Evolutionary conservation across 2,329 filamentous ascomycete genomes (phyloP).

Genomic region (Rhynchosporium agropyri): DNA sequence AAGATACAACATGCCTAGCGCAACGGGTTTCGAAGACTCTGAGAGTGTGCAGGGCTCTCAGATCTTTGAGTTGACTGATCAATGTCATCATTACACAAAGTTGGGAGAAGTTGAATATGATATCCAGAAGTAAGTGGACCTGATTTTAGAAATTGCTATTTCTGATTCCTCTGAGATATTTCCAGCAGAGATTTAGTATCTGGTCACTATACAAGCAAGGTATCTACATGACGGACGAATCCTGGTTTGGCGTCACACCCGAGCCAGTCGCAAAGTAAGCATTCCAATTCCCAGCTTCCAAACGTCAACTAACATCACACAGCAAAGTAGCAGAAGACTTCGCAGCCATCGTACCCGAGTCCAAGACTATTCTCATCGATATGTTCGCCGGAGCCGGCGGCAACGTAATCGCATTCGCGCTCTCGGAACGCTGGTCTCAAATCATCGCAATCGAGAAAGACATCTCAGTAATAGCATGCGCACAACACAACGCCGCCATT

Average conservation of each 20-base stretch:
- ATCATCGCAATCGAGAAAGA: constrained; percentile 91
- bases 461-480: constrained; percentile 78
- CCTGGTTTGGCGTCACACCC: constrained; percentile 96
- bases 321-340: constrained; percentile 79
- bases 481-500: constrained; percentile 85
- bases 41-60: background rate
- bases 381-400: constrained; percentile 90
- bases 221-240: constrained; percentile 86
- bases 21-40: background rate
- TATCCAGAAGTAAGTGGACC: constrained; percentile 71
- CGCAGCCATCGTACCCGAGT: constrained; percentile 45
- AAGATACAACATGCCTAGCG: background rate
- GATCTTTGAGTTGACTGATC: constrained; percentile 51
- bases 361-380: constrained; percentile 65
- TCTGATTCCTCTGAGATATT: constrained; percentile 65
- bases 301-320: constrained; percentile 18
- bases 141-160: background rate
- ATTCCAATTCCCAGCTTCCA: background rate
- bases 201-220: constrained; percentile 88
- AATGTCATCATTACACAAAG: constrained; percentile 75
- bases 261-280: constrained; percentile 83
- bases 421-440: constrained; percentile 74
- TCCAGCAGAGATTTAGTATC: constrained; percentile 82
- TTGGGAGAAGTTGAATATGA: constrained; percentile 76
- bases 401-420: constrained; percentile 93